Conservation (phyloP, 2,329 filamentous ascomycete species). For the Xylariaceae sp. region DNA sequence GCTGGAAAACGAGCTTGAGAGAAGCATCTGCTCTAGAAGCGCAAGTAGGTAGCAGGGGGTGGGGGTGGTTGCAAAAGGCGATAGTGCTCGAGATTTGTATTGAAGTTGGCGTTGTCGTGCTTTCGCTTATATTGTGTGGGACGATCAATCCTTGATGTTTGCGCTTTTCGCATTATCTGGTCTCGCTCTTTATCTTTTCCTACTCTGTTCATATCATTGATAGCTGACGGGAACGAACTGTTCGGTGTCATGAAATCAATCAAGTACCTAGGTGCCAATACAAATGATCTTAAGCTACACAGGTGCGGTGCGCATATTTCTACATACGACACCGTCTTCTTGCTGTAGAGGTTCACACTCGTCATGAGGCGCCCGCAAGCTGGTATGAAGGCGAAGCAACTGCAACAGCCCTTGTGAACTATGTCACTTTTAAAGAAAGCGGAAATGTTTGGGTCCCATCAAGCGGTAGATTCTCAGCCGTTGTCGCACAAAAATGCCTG, state of each 20-base stretch:
- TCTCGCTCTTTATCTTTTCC: not conserved
- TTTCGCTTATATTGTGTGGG: not conserved
- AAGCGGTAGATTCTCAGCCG: too few relatives aligned
- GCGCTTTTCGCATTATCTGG: slow-evolving; percentile 1
- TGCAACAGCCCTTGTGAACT: too few relatives aligned
- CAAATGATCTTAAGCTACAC: not conserved
- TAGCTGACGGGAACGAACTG: not conserved
- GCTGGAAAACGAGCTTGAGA: not conserved
- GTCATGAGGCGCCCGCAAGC: too few relatives aligned
- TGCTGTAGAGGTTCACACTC: too few relatives aligned
- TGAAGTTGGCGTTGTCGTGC: too few relatives aligned
- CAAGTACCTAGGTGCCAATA: not conserved
- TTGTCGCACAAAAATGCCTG: too few relatives aligned
- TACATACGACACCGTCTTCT: too few relatives aligned
- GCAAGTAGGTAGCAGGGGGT: not conserved
- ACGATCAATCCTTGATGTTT: not conserved
- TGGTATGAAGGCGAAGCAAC: too few relatives aligned
- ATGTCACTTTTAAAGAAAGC: too few relatives aligned
- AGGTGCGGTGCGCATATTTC: too few relatives aligned
- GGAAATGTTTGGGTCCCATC: too few relatives aligned
- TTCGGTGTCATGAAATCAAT: not conserved
- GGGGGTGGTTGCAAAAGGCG: not conserved
- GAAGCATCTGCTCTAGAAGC: not conserved
- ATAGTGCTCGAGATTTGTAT: not conserved
- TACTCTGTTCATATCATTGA: not conserved